Base-by-base conservation (phyloP, 345 rosid genomes). In the Boechera divaricarpa region DNA sequence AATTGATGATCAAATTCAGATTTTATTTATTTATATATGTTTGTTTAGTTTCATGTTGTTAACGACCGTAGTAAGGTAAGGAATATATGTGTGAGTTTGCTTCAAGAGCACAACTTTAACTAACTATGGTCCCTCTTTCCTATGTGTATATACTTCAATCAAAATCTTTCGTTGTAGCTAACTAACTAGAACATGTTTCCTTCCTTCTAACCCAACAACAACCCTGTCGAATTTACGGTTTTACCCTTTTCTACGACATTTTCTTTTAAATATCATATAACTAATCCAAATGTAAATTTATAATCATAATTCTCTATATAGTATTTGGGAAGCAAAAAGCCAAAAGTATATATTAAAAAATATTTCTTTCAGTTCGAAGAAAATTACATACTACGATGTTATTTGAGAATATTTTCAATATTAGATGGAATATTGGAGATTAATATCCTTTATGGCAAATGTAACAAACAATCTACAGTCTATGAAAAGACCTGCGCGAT, bases 41-140 rank as follows among this genome's bases (percentile, higher is more conserved):
- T 66, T 66, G 52, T 59, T 59, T 58, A 59, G 55, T n/a, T 67
- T 62, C 47, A 68, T 7, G 73, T 69, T 69, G 67, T 11, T 16
- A 67, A 53, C 39, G 71, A 62, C 21, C 15, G 76, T 69, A 49
- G 78, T 51, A 73, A 74, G 79, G 67, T 74, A 58, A 78, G 55
- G 68, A 69, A 69, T 31, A 63, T 26, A 1, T 18, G 71, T 62
- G 62, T 1, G 44, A 18, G 4, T n/a, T 77, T 60, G 90, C 95
- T 90, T 90, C 78, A 52, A 79, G 81, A 60, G 66, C 80, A 90
- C 89, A 84, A 63, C 88, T 88, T 87, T 80, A 90, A 88, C 92
- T 81, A 90, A 86, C 91, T 42, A 39, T 86, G 88, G 85, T 67
- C 87, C 87, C 81, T 51, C 73, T 28, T 53, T 38, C 45, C 29